A percentile compares a stretch with the other conserved stretches of the same genome.
These are phyloP conservation scores for Podospora didyma DNA, from an alignment of 495 filamentous ascomycete species.

Conservation along the genomic window DNA sequence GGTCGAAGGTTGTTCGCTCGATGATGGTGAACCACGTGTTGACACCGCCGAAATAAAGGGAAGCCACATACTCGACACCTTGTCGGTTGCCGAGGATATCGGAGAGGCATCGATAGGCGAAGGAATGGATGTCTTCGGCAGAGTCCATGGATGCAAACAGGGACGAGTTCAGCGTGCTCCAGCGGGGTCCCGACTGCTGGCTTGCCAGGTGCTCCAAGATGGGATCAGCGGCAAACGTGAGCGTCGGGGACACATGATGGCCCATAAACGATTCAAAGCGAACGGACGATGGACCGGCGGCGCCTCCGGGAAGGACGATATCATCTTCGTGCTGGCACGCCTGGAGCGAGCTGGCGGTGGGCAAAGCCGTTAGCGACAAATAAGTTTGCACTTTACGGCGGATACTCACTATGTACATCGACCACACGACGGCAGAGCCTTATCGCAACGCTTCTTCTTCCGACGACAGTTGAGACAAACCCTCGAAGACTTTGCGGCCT, in stretches of 20 bases:
- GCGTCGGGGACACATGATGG: slow-evolving; percentile 6
- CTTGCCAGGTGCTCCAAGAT: slow-evolving; percentile 10
- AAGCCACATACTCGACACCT: slow-evolving; percentile 55
- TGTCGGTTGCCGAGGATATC: slow-evolving; percentile 59
- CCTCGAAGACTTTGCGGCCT: slow-evolving; percentile 17
- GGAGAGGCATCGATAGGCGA: slow-evolving; percentile 60
- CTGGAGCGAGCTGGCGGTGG: slow-evolving; percentile 15
- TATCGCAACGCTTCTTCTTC: slow-evolving; percentile 28
- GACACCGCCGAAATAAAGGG: slow-evolving; percentile 21
- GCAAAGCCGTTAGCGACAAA: slow-evolving; percentile 4
- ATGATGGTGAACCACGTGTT: slow-evolving; percentile 29
- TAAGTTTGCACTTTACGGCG: neutral
- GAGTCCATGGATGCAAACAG: slow-evolving; percentile 22
- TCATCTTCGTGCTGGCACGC: slow-evolving; percentile 25
- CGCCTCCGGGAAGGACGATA: slow-evolving; percentile 5
- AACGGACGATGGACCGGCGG: slow-evolving; percentile 5
- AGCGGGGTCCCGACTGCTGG: slow-evolving; percentile 4
- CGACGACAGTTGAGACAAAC: slow-evolving; percentile 26
- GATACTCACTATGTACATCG: slow-evolving; percentile 22
- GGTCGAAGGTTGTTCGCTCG: slow-evolving; percentile 17
- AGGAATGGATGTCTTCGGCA: slow-evolving; percentile 21
- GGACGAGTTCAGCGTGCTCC: slow-evolving; percentile 14
- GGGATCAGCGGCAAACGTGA: slow-evolving; percentile 6
- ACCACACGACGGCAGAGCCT: slow-evolving; percentile 21
- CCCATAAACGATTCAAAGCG: slow-evolving; percentile 14